Conservation (phyloP, 225 moss, liverwort and hornwort species). For the Ulota crispa region DNA sequence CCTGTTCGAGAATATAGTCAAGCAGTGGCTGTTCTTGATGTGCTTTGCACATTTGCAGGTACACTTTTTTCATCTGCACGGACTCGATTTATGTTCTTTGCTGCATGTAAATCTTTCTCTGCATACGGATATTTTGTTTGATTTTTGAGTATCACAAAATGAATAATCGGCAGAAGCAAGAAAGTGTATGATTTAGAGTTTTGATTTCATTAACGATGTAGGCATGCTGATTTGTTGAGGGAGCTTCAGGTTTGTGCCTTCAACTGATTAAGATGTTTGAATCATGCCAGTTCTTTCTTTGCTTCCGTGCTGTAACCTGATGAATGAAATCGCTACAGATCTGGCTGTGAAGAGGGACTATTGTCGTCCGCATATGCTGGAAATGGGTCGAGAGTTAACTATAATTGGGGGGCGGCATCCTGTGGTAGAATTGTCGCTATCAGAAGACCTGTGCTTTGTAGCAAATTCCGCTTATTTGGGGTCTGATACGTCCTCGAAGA, state of each 20-base stretch:
- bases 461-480: slow-evolving; percentile 68
- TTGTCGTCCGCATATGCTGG: slow-evolving; percentile 59
- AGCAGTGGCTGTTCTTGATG: slow-evolving; percentile 67
- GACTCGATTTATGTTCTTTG: slow-evolving; percentile 5
- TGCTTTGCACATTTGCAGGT: slow-evolving; percentile 75
- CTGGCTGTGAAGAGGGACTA: slow-evolving; percentile 68
- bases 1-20: slow-evolving; percentile 60
- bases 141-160: slow-evolving; percentile 3
- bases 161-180: neutral
- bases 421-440: slow-evolving; percentile 60
- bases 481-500: slow-evolving; percentile 22
- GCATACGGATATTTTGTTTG: neutral
- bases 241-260: neutral
- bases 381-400: slow-evolving; percentile 65
- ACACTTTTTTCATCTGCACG: slow-evolving; percentile 18
- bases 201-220: neutral
- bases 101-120: neutral
- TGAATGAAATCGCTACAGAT: slow-evolving; percentile 42
- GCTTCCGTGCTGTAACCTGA: slow-evolving; percentile 1
- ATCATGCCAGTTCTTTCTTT: slow-evolving; percentile 3
- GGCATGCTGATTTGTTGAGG: slow-evolving; percentile 1
- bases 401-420: slow-evolving; percentile 72
- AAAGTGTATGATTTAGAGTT: neutral
- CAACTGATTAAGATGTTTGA: neutral
- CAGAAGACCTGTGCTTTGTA: slow-evolving; percentile 47